Base-by-base conservation (phyloP, 345 rosid species). In the Eutrema heterophyllum region DNA sequence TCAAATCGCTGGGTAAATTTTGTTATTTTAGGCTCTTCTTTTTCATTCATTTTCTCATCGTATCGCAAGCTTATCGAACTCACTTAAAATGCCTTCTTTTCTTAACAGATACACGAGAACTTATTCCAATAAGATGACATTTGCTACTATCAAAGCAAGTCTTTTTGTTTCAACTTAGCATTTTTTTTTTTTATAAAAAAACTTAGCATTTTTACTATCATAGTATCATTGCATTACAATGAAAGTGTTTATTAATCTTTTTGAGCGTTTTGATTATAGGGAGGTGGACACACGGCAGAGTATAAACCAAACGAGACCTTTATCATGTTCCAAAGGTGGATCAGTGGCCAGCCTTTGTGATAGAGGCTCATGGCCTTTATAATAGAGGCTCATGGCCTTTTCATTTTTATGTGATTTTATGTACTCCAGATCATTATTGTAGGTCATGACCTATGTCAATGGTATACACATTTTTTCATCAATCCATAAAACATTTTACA, bases 81-180 rank as follows among this genome's bases (percentile, higher is more conserved):
- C 13, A 50, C 46, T 21, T 4, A 6, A 29, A 21, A 13, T 27
- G 9, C 6, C 1, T 30, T 13, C 5, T 53, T 53, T 53, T 53
- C 38, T 54, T 54, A 12, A 30, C 60, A 54, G 94, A 45, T 85
- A 83, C 71, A 83, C 87, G 0, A 84, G 92, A 75, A 80, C 89
- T 9, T 50, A 50, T 24, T 2, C 55, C 6, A 50, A 50, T 24
- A 50, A 50, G 13, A 49, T 49, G 29, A 81, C 89, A 46, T 89
- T 76, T 53, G 90, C 88, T 13, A 89, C 90, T 8, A 67, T 87
- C 0, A 89, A 87, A 85, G 96, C 68, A 64, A 64, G 76, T 14
- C 40, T 38, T 58, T 29, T 58, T 9, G 29, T n/a, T 14, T 30
- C 21, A 30, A 54, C 9, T 55, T 55, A 32, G 4, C 41, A 30